Percentiles rank a stretch among this genome's conserved stretches.
Evolutionary conservation across 306 rosid species (phyloP).

Genomic region (Betula pendula): DNA sequence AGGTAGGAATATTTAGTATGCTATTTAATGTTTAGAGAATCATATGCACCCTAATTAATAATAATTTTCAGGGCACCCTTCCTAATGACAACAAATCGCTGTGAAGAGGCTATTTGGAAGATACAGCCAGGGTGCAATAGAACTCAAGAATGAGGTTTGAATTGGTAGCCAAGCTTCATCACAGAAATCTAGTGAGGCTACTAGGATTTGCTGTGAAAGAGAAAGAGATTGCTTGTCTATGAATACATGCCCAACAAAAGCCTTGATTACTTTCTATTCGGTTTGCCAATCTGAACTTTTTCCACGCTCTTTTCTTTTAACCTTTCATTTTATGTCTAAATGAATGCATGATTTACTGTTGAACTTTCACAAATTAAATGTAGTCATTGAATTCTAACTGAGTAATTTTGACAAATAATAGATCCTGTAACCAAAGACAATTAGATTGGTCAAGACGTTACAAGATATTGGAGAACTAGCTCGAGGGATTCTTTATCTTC

Average conservation of each 20-base stretch:
- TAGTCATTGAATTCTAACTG: not conserved
- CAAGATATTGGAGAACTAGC: constrained; percentile 56
- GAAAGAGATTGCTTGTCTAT: constrained; percentile 57
- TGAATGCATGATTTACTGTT: too few relatives aligned
- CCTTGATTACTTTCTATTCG: constrained; percentile 56
- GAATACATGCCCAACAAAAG: constrained; percentile 72
- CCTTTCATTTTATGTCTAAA: not conserved
- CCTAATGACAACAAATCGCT: constrained; percentile 53
- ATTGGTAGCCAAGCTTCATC: constrained; percentile 68
- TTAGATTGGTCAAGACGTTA: constrained; percentile 55
- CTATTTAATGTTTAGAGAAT: not conserved
- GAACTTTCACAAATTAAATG: too few relatives aligned
- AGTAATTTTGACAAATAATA: constrained; percentile 24
- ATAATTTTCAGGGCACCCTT: constrained; percentile 52
- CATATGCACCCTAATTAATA: not conserved
- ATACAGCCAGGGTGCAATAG: constrained; percentile 56
- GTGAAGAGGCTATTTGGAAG: constrained; percentile 56
- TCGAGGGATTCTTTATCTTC: constrained; percentile 63
- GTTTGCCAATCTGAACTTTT: constrained; percentile 28
- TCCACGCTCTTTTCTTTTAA: not conserved
- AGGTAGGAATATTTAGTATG: not conserved
- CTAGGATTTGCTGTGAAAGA: constrained; percentile 58
- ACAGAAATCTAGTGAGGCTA: constrained; percentile 64
- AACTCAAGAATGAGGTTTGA: constrained; percentile 66
- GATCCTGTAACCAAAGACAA: constrained; percentile 33